These are phyloP conservation scores for Yamadazyma trypodendri DNA, from an alignment of 1,139 yeast genomes.

Conservation along the genomic window DNA sequence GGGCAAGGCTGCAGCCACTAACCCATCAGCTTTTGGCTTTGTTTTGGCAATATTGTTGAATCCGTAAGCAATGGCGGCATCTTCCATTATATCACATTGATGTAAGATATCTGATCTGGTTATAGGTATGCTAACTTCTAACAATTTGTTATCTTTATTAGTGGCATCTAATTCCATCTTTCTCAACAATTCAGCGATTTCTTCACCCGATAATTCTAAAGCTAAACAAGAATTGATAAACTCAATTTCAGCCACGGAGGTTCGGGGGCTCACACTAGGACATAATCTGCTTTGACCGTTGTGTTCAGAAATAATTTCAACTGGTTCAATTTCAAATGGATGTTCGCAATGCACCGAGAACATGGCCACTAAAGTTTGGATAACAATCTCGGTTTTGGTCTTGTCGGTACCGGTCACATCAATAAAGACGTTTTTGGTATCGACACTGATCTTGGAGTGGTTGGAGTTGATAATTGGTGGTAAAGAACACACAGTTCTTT, in stretches of 20 bases:
- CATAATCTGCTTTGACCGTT: constrained; percentile 73
- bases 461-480: constrained; percentile 98
- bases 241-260: constrained; percentile 69
- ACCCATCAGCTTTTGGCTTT: constrained; percentile 74
- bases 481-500: constrained; percentile 79
- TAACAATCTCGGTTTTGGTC: constrained; percentile 88
- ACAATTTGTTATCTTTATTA: constrained; percentile 48
- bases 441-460: constrained; percentile 80
- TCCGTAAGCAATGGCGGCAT: constrained; percentile 95
- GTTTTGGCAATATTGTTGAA: constrained; percentile 84
- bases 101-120: constrained; percentile 96
- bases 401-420: constrained; percentile 95
- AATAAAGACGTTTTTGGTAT: constrained; percentile 85
- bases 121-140: constrained; percentile 80
- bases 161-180: constrained; percentile 80
- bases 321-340: constrained; percentile 85
- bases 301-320: constrained; percentile 79
- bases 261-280: constrained; percentile 71
- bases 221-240: constrained; percentile 95
- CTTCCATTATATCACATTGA: constrained; percentile 99
- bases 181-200: constrained; percentile 64
- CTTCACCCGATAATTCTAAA: constrained; percentile 63
- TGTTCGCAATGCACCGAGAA: constrained; percentile 81
- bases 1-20: constrained; percentile 86
- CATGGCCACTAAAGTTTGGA: constrained; percentile 93